Base-by-base conservation (phyloP, 345 rosid species). In the Tarenaya hassleriana region DNA sequence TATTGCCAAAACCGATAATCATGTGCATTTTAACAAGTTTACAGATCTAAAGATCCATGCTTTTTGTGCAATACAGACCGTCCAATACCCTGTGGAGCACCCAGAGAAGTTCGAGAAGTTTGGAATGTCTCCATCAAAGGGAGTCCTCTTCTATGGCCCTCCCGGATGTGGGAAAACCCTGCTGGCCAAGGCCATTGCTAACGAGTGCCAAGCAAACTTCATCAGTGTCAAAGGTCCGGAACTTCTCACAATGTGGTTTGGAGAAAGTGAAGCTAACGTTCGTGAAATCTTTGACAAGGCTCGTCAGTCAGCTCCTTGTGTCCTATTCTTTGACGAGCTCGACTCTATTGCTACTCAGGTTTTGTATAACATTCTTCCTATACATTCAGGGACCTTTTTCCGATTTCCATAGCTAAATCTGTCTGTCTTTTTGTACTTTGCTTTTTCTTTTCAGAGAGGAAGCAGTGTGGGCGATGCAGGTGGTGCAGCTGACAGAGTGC, bases 241-340 rank as follows among this genome's bases (percentile, higher is more conserved):
- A 66, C 74, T 90, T 67, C 96, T 90, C n/a, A 90, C 96, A 4
- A 90, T 90, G 97, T 90, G 97, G 97, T 90, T 90, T 61, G 96
- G 96, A 41, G 94, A 90, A 69, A 90, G 96, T 56, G 97, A 90
- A 56, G 97, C 97, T 20, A 90, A 90, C 32, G 97, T 90, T 1
- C 80, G 97, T 39, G 97, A 90, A 66, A 90, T 90, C 47, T 90
- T 90, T 56, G 97, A 90, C 70, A 90, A 90, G 75, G 96, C 96
- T 56, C 88, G 96, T 34, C 83, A 77, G 11, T 90, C 97, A 50
- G 96, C 97, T 50, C 97, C 96, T 41, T 90, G 97, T 32, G 94
- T 90, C 47, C 79, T 90, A 35, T 90, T 90, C 68, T 90, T 86
- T 42, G 97, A 90, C 56, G 96, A 90, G 59, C 96, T 90, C 0